A percentile compares a stretch with the other conserved stretches of the same genome.
Evolutionary conservation across 2,329 filamentous ascomycete genomes (phyloP).

Genomic region (Penicillium crustosum): DNA sequence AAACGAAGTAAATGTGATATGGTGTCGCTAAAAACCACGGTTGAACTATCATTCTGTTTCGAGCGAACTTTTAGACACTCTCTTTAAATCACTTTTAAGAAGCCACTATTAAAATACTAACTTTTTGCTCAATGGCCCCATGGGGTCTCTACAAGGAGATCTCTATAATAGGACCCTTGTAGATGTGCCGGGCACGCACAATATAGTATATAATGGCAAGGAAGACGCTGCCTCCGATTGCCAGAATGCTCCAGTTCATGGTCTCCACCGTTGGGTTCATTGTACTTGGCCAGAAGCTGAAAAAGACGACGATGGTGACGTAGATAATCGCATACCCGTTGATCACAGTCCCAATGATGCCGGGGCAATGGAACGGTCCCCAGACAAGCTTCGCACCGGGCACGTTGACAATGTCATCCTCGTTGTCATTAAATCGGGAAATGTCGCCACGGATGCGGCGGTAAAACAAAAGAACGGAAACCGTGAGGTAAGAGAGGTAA

Average conservation of each 20-base stretch:
- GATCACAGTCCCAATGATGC: slow-evolving; percentile 42
- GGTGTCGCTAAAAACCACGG: no score
- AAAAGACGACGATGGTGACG: slow-evolving; percentile 46
- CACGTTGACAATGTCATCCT: slow-evolving; percentile 29
- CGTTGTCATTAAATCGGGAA: slow-evolving; percentile 33
- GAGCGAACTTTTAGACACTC: no score
- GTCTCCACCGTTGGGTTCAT: slow-evolving; percentile 37
- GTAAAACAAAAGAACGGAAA: slow-evolving; percentile 45
- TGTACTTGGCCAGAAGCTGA: slow-evolving; percentile 48
- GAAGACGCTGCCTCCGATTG: slow-evolving; percentile 41
- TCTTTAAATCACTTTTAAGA: no score
- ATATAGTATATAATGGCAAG: slow-evolving; percentile 43
- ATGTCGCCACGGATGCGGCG: slow-evolving; percentile 39
- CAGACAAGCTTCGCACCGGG: slow-evolving; percentile 23
- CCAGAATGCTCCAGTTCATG: slow-evolving; percentile 52
- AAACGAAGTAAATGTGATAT: no score
- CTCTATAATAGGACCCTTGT: slow-evolving; percentile 31
- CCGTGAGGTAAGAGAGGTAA: slow-evolving; percentile 52
- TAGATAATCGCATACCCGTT: slow-evolving; percentile 48
- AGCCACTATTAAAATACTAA: no score
- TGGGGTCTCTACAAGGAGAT: slow-evolving; percentile 1
- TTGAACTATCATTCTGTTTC: no score
- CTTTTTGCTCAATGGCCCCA: no score
- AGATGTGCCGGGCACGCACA: slow-evolving; percentile 33
- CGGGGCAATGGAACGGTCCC: slow-evolving; percentile 37